Conservation (phyloP, 2,329 filamentous ascomycete genomes). For the Rachicladosporium sp. region DNA sequence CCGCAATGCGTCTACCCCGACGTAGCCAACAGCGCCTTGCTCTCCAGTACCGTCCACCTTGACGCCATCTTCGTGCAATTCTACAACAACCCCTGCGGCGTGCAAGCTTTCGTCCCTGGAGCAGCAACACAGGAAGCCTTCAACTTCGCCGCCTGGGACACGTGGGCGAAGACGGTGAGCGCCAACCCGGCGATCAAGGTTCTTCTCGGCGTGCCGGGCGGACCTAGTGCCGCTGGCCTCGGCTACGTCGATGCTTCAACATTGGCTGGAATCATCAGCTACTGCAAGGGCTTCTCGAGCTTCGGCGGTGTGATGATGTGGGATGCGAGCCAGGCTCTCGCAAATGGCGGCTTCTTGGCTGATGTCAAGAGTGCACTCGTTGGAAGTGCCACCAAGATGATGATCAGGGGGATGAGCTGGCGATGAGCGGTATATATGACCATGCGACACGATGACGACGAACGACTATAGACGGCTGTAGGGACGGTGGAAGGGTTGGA, state of each 20-base stretch:
- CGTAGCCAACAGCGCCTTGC: constrained; percentile 18
- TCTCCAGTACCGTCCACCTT: constrained; percentile 50
- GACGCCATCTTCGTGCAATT: constrained; percentile 33
- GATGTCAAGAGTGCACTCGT: constrained; percentile 10
- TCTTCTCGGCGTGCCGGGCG: constrained; percentile 24
- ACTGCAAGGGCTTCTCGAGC: constrained; percentile 21
- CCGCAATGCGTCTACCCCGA: constrained; percentile 31
- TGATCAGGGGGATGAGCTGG: constrained; percentile 1
- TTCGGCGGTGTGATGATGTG: constrained; percentile 32
- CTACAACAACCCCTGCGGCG: constrained; percentile 36
- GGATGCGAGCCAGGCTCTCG: constrained; percentile 37
- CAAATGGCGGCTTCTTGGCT: constrained; percentile 18
- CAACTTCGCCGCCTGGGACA: constrained; percentile 30
- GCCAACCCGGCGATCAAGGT: constrained; percentile 19
- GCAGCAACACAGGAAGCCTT: constrained; percentile 41
- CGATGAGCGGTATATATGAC: background rate
- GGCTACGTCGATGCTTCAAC: constrained; percentile 21
- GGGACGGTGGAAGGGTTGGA: too few relatives aligned
- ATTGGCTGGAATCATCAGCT: constrained; percentile 19
- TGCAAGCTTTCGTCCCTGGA: constrained; percentile 22
- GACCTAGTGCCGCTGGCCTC: constrained; percentile 22
- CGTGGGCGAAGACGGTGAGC: constrained; percentile 21
- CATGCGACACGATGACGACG: too few relatives aligned
- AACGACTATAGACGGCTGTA: too few relatives aligned
- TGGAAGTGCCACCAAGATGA: constrained; percentile 1